Percentiles rank a stretch among this genome's conserved stretches.
phyloP scores from a whole-genome alignment of 305 asterid genomes.

The Solanum aculeatissimum region DNA sequence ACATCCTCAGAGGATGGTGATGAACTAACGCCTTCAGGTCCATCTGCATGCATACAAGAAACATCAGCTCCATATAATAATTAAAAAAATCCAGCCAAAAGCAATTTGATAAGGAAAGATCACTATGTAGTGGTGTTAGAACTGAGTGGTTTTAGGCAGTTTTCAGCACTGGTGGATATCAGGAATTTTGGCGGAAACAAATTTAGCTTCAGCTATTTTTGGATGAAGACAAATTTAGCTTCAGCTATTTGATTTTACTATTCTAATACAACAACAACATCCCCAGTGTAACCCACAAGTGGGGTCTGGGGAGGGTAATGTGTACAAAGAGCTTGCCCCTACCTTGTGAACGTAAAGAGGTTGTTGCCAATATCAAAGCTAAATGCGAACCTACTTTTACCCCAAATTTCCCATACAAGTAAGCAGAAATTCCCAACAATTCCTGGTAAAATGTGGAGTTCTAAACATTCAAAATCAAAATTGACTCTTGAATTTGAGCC shows the following conservation, averaged over 20 bases:
- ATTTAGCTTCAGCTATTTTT: neutral
- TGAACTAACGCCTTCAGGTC: constrained; percentile 19
- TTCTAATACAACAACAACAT: neutral
- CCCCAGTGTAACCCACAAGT: neutral
- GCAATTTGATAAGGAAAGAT: neutral
- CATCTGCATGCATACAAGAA: constrained; percentile 30
- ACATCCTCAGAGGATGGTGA: constrained; percentile 36
- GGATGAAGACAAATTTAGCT: neutral
- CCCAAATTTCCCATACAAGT: neutral
- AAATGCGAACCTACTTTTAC: neutral
- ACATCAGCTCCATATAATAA: constrained; percentile 18
- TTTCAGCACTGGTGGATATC: neutral
- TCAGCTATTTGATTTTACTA: neutral
- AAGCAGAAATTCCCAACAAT: neutral
- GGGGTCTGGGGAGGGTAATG: neutral
- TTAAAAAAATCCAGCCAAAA: neutral
- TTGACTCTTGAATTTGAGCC: neutral
- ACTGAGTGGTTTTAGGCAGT: neutral
- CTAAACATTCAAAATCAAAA: neutral
- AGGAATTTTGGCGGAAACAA: neutral
- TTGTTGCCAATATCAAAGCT: neutral
- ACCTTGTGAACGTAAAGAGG: neutral
- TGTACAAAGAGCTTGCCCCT: neutral
- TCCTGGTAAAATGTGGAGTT: neutral
- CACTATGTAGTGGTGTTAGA: neutral